Percentiles rank a stretch among this genome's conserved stretches.
Evolutionary conservation across 495 filamentous ascomycete genomes (phyloP).

Genomic region (Neurospora sp.): DNA sequence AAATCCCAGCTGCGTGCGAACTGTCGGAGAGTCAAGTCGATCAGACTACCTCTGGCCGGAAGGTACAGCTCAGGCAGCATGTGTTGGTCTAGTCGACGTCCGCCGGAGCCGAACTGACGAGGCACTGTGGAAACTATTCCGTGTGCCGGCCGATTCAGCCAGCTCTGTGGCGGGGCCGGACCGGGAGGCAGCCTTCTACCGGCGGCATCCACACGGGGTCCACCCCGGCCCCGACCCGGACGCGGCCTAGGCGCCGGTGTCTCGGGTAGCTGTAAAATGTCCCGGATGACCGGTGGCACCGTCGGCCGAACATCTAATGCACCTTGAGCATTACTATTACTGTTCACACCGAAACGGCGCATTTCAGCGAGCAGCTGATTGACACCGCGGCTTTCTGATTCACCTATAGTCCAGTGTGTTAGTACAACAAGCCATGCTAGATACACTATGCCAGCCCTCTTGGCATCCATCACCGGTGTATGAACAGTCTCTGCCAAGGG

Average conservation of each 20-base stretch:
- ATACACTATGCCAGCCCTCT: background rate
- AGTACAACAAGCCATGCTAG: background rate
- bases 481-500: background rate
- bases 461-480: background rate
- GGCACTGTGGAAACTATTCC: background rate
- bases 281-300: slow-evolving; percentile 39
- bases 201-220: slow-evolving; percentile 24
- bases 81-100: slow-evolving; percentile 7
- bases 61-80: slow-evolving; percentile 24
- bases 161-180: slow-evolving; percentile 62
- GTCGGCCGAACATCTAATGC: slow-evolving; percentile 22
- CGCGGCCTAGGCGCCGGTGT: slow-evolving; percentile 57
- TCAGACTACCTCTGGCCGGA: slow-evolving; percentile 40
- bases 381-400: slow-evolving; percentile 27
- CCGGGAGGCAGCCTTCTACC: slow-evolving; percentile 48
- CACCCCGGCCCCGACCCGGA: slow-evolving; percentile 22
- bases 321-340: slow-evolving; percentile 2
- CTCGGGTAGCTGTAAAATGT: slow-evolving; percentile 61
- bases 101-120: background rate
- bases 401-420: background rate
- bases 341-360: slow-evolving; percentile 28
- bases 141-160: slow-evolving; percentile 33
- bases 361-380: slow-evolving; percentile 41
- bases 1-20: slow-evolving; percentile 63
- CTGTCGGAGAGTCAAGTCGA: slow-evolving; percentile 46